phyloP scores from a whole-genome alignment of 176 grass and related monocot genomes.

The Avena eriantha region DNA sequence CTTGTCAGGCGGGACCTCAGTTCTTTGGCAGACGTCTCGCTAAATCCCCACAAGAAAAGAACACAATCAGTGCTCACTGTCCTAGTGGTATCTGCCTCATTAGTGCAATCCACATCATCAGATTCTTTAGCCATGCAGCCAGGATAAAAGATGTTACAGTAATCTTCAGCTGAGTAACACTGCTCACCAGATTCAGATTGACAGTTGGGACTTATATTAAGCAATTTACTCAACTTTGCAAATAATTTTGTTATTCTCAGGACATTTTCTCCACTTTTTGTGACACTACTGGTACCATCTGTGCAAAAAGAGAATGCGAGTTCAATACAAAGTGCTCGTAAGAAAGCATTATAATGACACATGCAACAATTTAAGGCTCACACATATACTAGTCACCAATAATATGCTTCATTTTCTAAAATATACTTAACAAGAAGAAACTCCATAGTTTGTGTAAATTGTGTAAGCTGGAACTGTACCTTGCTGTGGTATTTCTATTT shows the following conservation, averaged over 20 bases:
- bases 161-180: slow-evolving; percentile 61
- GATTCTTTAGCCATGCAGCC: slow-evolving; percentile 46
- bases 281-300: slow-evolving; percentile 55
- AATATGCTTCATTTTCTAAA: slow-evolving; percentile 26
- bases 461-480: slow-evolving; percentile 57
- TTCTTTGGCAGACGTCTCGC: slow-evolving; percentile 48
- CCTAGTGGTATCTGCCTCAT: slow-evolving; percentile 39
- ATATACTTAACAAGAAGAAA: slow-evolving; percentile 30
- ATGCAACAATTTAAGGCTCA: slow-evolving; percentile 18
- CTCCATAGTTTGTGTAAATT: neutral
- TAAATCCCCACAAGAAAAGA: slow-evolving; percentile 82
- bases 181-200: slow-evolving; percentile 39
- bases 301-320: slow-evolving; percentile 26
- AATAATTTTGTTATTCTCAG: slow-evolving; percentile 80
- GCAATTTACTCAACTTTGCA: slow-evolving; percentile 66
- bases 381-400: slow-evolving; percentile 3
- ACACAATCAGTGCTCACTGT: slow-evolving; percentile 55
- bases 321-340: slow-evolving; percentile 31
- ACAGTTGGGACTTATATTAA: slow-evolving; percentile 53
- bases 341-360: slow-evolving; percentile 1
- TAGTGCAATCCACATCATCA: slow-evolving; percentile 49
- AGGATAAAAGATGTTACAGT: slow-evolving; percentile 76
- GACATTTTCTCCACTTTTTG: slow-evolving; percentile 75
- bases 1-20: slow-evolving; percentile 59
- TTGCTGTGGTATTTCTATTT: slow-evolving; percentile 72